Conservation (phyloP, 2,329 filamentous ascomycete genomes). For the Diaporthe citriasiana region DNA sequence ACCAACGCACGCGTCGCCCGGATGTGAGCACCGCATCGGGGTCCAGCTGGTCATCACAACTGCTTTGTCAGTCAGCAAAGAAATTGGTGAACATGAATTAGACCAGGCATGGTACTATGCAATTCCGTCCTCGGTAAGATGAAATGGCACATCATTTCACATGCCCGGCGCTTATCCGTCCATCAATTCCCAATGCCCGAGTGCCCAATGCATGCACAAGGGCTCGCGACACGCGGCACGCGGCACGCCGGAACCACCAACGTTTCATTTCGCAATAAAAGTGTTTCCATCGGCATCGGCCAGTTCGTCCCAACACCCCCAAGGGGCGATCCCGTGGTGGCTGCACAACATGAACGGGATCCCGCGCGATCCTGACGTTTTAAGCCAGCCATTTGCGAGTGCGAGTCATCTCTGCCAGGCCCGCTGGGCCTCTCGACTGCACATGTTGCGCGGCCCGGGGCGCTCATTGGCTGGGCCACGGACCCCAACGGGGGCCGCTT, state of each 20-base stretch:
- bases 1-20: background rate
- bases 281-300: background rate
- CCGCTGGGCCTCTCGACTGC: constrained; percentile 14
- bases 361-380: constrained; percentile 8
- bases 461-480: constrained; percentile 9
- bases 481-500: constrained; percentile 3
- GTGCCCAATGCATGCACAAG: background rate
- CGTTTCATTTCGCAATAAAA: constrained; percentile 23
- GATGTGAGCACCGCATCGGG: constrained; percentile 26
- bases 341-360: background rate
- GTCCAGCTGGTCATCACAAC: background rate
- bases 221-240: constrained; percentile 3
- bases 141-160: constrained; percentile 27
- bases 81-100: no score
- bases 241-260: constrained; percentile 11
- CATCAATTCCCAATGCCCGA: background rate
- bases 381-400: background rate
- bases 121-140: no score
- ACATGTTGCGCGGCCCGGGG: background rate
- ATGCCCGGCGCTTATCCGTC: background rate
- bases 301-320: constrained; percentile 5
- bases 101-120: no score
- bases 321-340: constrained; percentile 13
- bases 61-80: background rate
- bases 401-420: constrained; percentile 22